A percentile compares a stretch with the other conserved stretches of the same genome.
Conservation (phyloP, 1,284 basidiomycete genomes). For the Fomitopsis pinicola region DNA sequence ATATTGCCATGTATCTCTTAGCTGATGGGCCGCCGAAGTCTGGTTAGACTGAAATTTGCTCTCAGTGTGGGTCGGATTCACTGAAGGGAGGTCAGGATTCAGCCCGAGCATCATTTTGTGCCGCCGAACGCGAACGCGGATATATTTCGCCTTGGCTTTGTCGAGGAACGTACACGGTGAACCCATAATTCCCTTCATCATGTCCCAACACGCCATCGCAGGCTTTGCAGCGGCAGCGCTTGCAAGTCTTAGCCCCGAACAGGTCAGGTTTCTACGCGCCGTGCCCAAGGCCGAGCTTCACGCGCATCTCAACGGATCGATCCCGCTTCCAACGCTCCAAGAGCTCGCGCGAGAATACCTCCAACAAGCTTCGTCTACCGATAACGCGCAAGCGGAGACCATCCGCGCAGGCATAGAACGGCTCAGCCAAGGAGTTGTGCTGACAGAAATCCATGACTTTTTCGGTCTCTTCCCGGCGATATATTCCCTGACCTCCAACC, state of each 20-base stretch:
- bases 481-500: conserved; percentile 67
- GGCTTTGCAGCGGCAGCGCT: conserved; percentile 42
- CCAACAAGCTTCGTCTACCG: conserved; percentile 2
- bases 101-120: too few relatives aligned
- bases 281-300: conserved; percentile 80
- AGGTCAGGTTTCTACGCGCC: conserved; percentile 52
- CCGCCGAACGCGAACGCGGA: too few relatives aligned
- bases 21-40: too few relatives aligned
- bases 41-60: too few relatives aligned
- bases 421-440: conserved; percentile 46
- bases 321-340: conserved; percentile 63
- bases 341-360: conserved; percentile 54
- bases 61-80: background rate
- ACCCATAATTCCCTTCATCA: background rate
- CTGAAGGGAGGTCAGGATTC: too few relatives aligned
- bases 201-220: conserved; percentile 13
- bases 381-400: conserved; percentile 18
- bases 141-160: background rate
- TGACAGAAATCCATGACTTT: conserved; percentile 62
- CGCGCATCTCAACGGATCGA: conserved; percentile 80
- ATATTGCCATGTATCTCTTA: too few relatives aligned
- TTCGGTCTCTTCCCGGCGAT: conserved; percentile 74
- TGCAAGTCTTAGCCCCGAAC: conserved; percentile 41
- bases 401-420: conserved; percentile 42
- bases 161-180: background rate